A percentile compares a stretch with the other conserved stretches of the same genome.
Conservation (phyloP, 2,329 filamentous ascomycete species). For the Colletotrichum horii region DNA sequence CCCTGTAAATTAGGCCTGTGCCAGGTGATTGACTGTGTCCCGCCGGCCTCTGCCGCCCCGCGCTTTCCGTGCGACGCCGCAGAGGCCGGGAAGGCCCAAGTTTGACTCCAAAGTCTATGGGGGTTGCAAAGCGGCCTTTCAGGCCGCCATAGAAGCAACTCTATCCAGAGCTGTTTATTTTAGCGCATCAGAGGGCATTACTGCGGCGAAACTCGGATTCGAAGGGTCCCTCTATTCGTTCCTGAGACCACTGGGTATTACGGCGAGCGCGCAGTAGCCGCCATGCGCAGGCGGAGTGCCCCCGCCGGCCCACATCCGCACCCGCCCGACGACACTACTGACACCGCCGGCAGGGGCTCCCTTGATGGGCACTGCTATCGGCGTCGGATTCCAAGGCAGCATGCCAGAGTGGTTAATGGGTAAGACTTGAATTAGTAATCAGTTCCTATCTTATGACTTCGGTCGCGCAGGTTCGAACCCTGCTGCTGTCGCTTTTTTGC, state of each 20-base stretch:
- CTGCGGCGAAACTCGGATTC: neutral
- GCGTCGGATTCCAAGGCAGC: neutral
- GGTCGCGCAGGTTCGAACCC: slow-evolving; percentile 22
- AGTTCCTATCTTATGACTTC: slow-evolving; percentile 16
- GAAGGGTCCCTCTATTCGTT: neutral
- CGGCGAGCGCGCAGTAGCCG: neutral
- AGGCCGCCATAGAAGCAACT: neutral
- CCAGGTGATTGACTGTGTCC: neutral
- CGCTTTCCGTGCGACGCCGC: neutral
- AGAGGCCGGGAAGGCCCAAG: neutral
- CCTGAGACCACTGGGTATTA: neutral
- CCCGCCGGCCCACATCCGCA: neutral
- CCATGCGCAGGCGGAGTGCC: neutral
- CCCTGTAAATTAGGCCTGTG: neutral
- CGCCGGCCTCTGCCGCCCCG: neutral
- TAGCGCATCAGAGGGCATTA: neutral
- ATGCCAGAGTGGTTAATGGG: slow-evolving; percentile 22
- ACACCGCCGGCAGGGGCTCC: neutral
- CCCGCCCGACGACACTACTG: neutral
- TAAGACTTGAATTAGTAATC: slow-evolving; percentile 13
- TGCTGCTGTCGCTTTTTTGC: slow-evolving; percentile 14
- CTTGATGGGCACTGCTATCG: neutral
- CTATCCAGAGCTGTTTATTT: neutral
- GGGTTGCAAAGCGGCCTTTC: neutral
- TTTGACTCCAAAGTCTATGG: neutral